Percentiles rank a stretch among this genome's conserved stretches.
Conservation (phyloP, 495 filamentous ascomycete genomes). For the Xanthoparmelia taractica region DNA sequence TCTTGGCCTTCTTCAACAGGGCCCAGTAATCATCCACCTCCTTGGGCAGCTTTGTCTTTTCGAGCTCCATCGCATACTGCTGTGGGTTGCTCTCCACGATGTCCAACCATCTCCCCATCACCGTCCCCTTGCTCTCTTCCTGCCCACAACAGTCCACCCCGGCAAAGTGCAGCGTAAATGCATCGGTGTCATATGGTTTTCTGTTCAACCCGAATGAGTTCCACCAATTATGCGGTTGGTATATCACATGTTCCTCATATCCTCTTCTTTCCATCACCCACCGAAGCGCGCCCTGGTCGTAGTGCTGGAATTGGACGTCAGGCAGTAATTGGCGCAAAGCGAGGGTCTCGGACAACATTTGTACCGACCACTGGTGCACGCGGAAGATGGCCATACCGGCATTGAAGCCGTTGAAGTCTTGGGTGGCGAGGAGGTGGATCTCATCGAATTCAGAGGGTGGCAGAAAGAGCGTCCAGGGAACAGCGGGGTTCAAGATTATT, state of each 20-base stretch:
- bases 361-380: conserved; percentile 37
- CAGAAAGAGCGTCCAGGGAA: conserved; percentile 40
- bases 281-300: conserved; percentile 34
- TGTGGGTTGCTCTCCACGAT: conserved; percentile 9
- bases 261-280: conserved; percentile 29
- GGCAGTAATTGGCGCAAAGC: conserved; percentile 31
- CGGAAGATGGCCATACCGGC: conserved; percentile 35
- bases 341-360: conserved; percentile 33
- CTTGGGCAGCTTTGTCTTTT: conserved; percentile 5
- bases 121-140: not conserved
- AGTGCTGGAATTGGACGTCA: conserved; percentile 27
- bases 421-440: conserved; percentile 36
- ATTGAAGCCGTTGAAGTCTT: conserved; percentile 33
- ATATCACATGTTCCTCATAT: conserved; percentile 28
- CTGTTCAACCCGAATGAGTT: conserved; percentile 26
- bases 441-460: conserved; percentile 36
- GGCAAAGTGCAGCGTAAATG: not conserved
- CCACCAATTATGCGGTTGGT: conserved; percentile 37
- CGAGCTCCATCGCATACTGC: conserved; percentile 7
- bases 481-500: conserved; percentile 36
- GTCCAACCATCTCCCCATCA: conserved; percentile 15
- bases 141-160: not conserved
- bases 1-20: conserved; percentile 6
- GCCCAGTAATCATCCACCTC: conserved; percentile 12
- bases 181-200: not conserved